Base-by-base conservation (phyloP, 2,329 filamentous ascomycete species). In the Ampelomyces quisqualis region DNA sequence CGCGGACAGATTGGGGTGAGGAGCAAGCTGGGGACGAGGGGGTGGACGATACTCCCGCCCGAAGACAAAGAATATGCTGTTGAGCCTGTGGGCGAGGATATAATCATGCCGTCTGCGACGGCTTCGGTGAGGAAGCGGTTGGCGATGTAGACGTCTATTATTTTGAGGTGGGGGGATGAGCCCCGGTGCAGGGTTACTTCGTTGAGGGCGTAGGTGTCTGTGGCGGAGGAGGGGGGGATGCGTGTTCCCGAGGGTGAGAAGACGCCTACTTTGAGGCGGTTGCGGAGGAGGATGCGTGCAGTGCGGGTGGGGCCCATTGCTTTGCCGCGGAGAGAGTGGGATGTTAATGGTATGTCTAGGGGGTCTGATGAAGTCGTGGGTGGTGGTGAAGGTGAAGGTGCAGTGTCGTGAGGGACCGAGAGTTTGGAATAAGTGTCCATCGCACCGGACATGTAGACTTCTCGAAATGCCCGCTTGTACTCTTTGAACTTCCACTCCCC, bases 401-500 rank as follows among this genome's bases (percentile, higher is more conserved):
- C 82, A 83, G 68, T 88, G 87, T 7, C 88, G 85, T 34, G 81
- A 78, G 28, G 85, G 73, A 24, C 79, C 76, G 14, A 88, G 85
- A 95, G 35, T 5, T 57, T 70, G 8, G 74, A 70, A 47, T 76
- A 73, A 9, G 76, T 72, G 20, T 70, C 72, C 17, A 70, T 68
- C 3, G 82, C 78, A 3, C 83, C 84, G 27, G 81, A 85, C 86
- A 95, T 94, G 71, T 94, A 96, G 38, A 93, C 88, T 64, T 96
- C 88, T 34, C 89, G 77, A 73, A 94, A 95, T 0, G 93, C 93
- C 34, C 88, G 80, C 70, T 95, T 95, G 72, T 94, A 88, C 58
- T 97, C 90, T 5, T 77, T 77, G 64, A 97, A 97, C 58, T 93
- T 94, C 90, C 91, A 98, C 69, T 97, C 91, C 11, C 91, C 90